These are phyloP conservation scores for Hymenoscyphus scutula DNA, from an alignment of 2,329 filamentous ascomycete genomes.

Conservation along the genomic window DNA sequence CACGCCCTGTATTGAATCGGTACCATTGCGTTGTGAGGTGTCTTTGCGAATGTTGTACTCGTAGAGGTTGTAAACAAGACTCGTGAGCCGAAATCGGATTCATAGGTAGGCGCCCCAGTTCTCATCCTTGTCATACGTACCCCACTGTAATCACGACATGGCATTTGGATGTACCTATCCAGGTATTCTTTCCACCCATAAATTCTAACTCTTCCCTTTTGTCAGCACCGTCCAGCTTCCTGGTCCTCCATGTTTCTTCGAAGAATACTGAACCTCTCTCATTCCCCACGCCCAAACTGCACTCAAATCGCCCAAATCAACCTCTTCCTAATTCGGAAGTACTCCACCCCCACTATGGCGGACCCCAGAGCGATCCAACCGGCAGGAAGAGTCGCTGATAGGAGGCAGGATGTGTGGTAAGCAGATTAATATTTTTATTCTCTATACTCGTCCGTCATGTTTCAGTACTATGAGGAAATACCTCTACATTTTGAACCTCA, in stretches of 20 bases:
- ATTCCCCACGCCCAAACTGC: not conserved
- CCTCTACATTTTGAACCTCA: not conserved
- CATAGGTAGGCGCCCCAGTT: not conserved
- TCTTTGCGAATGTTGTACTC: too few relatives aligned
- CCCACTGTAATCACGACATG: not conserved
- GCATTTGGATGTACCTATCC: not conserved
- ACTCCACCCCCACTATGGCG: constrained; percentile 31
- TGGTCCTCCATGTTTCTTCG: constrained; percentile 1
- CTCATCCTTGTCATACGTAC: not conserved
- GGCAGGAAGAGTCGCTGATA: constrained; percentile 51
- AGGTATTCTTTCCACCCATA: not conserved
- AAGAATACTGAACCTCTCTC: not conserved
- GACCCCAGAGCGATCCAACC: constrained; percentile 44
- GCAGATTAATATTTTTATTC: constrained; percentile 14
- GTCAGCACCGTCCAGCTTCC: not conserved
- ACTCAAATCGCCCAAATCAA: not conserved
- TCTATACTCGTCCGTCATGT: not conserved
- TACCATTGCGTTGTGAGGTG: not conserved
- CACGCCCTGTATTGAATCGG: not conserved
- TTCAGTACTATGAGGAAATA: not conserved
- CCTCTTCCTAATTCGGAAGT: not conserved
- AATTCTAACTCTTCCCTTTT: not conserved
- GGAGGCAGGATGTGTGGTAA: constrained; percentile 59
- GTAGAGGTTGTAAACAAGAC: too few relatives aligned
- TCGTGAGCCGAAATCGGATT: not conserved